Percentiles rank a stretch among this genome's conserved stretches.
These are phyloP conservation scores for Canavalia gladiata DNA, from an alignment of 306 rosid genomes.

Conservation along the genomic window DNA sequence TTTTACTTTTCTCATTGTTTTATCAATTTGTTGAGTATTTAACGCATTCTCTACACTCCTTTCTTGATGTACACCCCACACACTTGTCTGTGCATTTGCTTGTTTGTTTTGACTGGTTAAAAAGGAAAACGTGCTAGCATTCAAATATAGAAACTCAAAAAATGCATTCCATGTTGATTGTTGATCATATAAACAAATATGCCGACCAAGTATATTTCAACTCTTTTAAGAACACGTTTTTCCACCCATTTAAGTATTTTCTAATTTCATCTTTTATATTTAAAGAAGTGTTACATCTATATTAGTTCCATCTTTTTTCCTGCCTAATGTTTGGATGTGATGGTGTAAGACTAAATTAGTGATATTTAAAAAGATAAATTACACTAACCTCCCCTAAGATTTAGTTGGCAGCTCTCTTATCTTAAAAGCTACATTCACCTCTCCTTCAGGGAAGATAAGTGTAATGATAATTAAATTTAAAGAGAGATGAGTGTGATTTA, in stretches of 20 bases:
- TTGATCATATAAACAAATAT: neutral
- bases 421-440: no score
- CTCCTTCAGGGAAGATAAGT: no score
- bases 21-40: neutral
- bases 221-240: neutral
- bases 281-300: neutral
- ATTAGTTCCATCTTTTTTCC: neutral
- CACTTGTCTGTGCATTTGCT: no score
- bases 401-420: no score
- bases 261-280: neutral
- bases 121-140: neutral
- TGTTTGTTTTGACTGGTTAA: neutral
- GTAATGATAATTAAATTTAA: no score
- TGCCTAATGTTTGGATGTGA: neutral
- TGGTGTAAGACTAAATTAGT: neutral
- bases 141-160: conserved; percentile 4
- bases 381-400: no score
- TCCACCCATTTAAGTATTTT: neutral
- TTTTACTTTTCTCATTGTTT: neutral
- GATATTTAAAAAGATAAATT: neutral
- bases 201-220: neutral
- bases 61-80: no score
- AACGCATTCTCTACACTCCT: neutral
- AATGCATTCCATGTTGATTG: neutral
- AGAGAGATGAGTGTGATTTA: no score